Evolutionary conservation across 495 filamentous ascomycete species (phyloP), one percentile per base, ranked within the genome.

Genomic region (Immersiella caudata): DNA sequence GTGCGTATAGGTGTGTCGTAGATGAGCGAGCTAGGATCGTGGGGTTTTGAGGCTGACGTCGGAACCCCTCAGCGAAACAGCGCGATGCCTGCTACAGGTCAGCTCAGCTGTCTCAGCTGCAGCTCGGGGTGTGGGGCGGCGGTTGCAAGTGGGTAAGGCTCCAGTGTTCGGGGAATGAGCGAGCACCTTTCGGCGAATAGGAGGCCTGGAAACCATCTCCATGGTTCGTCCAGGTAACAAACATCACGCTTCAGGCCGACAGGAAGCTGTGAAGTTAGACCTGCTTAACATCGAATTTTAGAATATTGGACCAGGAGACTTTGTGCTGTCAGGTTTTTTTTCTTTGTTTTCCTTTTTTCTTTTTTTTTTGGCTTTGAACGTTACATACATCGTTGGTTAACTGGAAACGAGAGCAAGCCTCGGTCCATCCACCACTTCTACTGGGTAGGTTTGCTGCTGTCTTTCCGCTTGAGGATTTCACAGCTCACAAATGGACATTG

Each of bases 41-140:
- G 40, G 40, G 40, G 40, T 46, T n/a, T n/a, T 46, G 40, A 46
- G 40, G 40, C 40, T 46, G 40, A 46, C 40, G 40, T 46, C 40
- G 40, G 6, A 46, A 18, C 40, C 40, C 40, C 40, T 46, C 40
- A 46, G n/a, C n/a, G n/a, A n/a, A 46, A 46, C 40, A 46, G 40
- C 40, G 11, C 14, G 40, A 46, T 46, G 40, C 40, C 40, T 46
- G 40, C 40, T 12, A 18, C 40, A 46, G 40, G 40, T 12, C 9
- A 46, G 40, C 40, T 46, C 40, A 46, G 40, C 40, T 46, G 40
- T 46, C 40, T 46, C 40, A 46, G 40, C 40, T 46, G 40, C 11
- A 2, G 16, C 11, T 18, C 11, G 16, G 3, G 29, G 40, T 46
- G 40, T 46, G 40, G 40, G 40, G 40, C 40, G 40, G 40, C 4